Evolutionary conservation across 2,329 filamentous ascomycete genomes (phyloP).

Genomic region (Whalleya microplaca): DNA sequence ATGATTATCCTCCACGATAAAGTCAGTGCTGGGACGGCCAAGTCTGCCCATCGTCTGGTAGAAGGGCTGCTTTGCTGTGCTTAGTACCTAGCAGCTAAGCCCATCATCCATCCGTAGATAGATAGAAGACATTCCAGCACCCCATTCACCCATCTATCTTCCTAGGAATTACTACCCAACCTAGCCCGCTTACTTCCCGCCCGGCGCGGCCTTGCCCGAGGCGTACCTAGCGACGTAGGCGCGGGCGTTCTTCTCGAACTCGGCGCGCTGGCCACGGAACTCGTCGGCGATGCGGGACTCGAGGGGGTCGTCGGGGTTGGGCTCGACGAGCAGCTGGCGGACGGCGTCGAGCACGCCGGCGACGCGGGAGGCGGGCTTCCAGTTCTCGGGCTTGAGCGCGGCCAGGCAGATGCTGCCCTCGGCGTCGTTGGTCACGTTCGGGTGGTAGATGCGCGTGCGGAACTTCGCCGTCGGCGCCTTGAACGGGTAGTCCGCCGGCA

Average conservation of each 20-base stretch:
- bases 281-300: constrained; percentile 86
- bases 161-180: too few species aligned
- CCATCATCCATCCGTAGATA: too few species aligned
- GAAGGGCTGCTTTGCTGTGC: too few species aligned
- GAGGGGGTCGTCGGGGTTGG: constrained; percentile 87
- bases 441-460: constrained; percentile 91
- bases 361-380: constrained; percentile 87
- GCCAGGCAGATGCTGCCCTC: constrained; percentile 84
- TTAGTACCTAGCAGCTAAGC: too few species aligned
- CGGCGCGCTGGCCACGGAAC: constrained; percentile 68
- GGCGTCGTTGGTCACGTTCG: constrained; percentile 88
- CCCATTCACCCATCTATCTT: too few species aligned
- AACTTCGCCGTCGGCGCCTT: constrained; percentile 82
- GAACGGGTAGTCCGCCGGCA: constrained; percentile 87
- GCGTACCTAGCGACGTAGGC: constrained; percentile 79
- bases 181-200: too few species aligned
- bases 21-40: too few species aligned
- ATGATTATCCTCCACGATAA: too few species aligned
- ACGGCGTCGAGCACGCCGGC: constrained; percentile 76
- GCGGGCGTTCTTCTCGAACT: constrained; percentile 75
- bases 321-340: constrained; percentile 73
- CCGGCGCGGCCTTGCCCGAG: constrained; percentile 43
- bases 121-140: too few species aligned
- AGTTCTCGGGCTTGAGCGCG: constrained; percentile 82
- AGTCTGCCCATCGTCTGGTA: too few species aligned